A percentile compares a stretch with the other conserved stretches of the same genome.
These are phyloP conservation scores for Coccomyxa sp. DNA, from an alignment of 139 green algal genomes.

Conservation along the genomic window DNA sequence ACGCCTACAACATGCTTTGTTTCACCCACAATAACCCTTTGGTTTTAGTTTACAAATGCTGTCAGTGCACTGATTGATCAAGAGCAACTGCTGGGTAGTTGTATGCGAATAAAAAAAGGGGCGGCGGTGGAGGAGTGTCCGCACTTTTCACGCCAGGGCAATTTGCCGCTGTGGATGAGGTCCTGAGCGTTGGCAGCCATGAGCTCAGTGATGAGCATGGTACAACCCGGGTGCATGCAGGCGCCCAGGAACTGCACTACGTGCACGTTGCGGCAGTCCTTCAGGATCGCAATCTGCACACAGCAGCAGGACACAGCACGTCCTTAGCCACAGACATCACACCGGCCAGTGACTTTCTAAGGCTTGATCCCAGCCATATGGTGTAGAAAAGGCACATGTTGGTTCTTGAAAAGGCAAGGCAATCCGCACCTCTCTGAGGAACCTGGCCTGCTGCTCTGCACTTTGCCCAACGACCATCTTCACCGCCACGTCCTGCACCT, in stretches of 20 bases:
- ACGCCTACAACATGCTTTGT: background rate
- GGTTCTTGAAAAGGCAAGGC: too few relatives aligned
- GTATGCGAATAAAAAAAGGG: too few relatives aligned
- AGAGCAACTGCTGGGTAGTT: too few relatives aligned
- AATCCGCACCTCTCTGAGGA: background rate
- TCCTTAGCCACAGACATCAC: background rate
- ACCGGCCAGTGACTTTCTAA: too few relatives aligned
- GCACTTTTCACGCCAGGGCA: background rate
- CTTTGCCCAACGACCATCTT: constrained; percentile 9
- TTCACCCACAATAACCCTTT: background rate
- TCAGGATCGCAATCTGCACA: background rate
- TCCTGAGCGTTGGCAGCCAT: constrained; percentile 11
- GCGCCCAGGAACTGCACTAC: constrained; percentile 13
- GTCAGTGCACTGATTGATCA: too few relatives aligned
- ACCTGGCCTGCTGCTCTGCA: background rate
- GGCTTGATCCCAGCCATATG: too few relatives aligned
- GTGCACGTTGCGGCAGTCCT: background rate
- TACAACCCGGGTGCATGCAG: background rate
- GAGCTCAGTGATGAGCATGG: constrained; percentile 22
- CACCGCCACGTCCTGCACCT: constrained; percentile 24
- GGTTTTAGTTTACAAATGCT: too few relatives aligned
- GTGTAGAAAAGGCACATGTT: too few relatives aligned
- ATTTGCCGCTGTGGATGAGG: background rate
- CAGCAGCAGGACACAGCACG: background rate
- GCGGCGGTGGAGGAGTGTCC: too few relatives aligned